phyloP scores from a whole-genome alignment of 495 filamentous ascomycete species.

The Neurospora sp. region DNA sequence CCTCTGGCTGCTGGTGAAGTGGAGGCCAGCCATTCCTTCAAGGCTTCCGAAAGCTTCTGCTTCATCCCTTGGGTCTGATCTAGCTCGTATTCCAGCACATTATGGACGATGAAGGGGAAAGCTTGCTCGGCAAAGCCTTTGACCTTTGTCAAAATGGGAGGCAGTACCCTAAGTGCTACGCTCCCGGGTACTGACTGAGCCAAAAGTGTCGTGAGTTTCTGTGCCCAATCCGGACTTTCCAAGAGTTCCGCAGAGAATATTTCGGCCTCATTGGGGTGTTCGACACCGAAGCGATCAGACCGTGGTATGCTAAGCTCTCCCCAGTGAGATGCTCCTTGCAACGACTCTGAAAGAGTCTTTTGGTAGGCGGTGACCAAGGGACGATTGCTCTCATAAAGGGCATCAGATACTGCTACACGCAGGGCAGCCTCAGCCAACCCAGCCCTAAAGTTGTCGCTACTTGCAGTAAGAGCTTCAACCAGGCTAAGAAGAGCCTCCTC shows the following conservation, averaged over 20 bases:
- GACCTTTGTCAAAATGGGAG: conserved; percentile 49
- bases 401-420: conserved; percentile 54
- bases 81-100: conserved; percentile 50
- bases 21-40: conserved; percentile 39
- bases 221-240: conserved; percentile 47
- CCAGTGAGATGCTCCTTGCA: conserved; percentile 40
- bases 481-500: conserved; percentile 48
- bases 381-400: conserved; percentile 29
- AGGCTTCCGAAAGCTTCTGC: conserved; percentile 37
- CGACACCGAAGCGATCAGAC: conserved; percentile 27
- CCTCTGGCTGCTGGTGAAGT: conserved; percentile 31
- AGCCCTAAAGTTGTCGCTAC: conserved; percentile 49
- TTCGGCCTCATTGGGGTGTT: conserved; percentile 10
- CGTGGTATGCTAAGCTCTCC: conserved; percentile 34
- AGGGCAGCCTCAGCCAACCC: conserved; percentile 72
- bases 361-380: conserved; percentile 40
- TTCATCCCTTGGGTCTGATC: conserved; percentile 40
- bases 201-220: conserved; percentile 49
- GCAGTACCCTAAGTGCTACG: conserved; percentile 55
- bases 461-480: conserved; percentile 58
- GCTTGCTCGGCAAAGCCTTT: conserved; percentile 57
- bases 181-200: conserved; percentile 49
- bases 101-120: conserved; percentile 73
- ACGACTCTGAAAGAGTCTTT: conserved; percentile 29
- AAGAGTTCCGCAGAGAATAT: conserved; percentile 27